Conservation (phyloP, 2,329 filamentous ascomycete species). For the Neonectria punicea region DNA sequence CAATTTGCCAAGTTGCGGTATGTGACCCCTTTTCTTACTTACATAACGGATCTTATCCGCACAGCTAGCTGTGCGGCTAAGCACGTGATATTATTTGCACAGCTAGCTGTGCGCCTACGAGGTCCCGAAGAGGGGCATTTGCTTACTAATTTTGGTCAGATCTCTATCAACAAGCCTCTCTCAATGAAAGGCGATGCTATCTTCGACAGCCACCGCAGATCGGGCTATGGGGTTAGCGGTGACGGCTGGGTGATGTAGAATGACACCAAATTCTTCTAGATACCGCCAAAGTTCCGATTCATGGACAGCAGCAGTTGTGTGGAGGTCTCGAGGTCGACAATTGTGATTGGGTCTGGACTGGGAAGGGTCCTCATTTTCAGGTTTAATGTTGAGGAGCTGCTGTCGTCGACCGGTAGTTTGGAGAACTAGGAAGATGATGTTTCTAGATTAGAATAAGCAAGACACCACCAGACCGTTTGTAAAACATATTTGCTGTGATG, state of each 20-base stretch:
- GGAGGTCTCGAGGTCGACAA: not conserved
- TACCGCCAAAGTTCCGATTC: not conserved
- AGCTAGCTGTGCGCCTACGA: too few relatives aligned
- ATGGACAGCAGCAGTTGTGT: not conserved
- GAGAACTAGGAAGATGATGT: too few relatives aligned
- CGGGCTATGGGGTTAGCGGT: not conserved
- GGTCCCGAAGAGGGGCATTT: too few relatives aligned
- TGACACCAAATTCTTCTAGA: conserved; percentile 4
- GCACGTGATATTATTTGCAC: too few relatives aligned
- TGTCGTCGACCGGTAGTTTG: not conserved
- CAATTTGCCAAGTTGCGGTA: too few relatives aligned
- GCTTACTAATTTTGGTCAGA: not conserved
- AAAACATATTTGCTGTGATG: too few relatives aligned
- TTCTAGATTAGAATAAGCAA: too few relatives aligned
- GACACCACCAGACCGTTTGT: too few relatives aligned
- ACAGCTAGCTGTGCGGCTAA: too few relatives aligned
- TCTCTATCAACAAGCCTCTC: not conserved
- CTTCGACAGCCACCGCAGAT: not conserved
- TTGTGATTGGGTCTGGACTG: not conserved
- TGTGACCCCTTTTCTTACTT: too few relatives aligned
- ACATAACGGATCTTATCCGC: too few relatives aligned
- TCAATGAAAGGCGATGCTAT: not conserved
- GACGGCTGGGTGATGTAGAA: conserved; percentile 3
- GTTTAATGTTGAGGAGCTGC: not conserved
- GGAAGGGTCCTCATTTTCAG: not conserved